phyloP scores from a whole-genome alignment of 1,284 basidiomycete genomes.

The Neonothopanus nambi region DNA sequence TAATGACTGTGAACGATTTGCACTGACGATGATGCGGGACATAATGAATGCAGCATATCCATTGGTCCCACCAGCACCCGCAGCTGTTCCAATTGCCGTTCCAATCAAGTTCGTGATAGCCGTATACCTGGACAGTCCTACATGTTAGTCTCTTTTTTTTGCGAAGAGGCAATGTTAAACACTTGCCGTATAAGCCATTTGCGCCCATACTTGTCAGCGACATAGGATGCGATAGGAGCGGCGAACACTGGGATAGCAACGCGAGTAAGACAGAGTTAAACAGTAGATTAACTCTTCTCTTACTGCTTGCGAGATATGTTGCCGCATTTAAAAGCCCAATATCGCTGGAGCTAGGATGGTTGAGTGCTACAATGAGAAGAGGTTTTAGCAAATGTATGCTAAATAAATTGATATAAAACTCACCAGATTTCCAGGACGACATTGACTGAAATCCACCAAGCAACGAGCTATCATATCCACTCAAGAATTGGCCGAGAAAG shows the following conservation, averaged over 20 bases:
- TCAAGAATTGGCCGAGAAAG: conserved; percentile 13
- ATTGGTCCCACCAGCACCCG: conserved; percentile 7
- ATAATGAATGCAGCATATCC: conserved; percentile 15
- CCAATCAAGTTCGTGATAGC: conserved; percentile 11
- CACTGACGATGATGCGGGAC: conserved; percentile 12
- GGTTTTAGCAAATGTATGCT: not conserved
- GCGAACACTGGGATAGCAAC: no score
- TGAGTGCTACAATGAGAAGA: not conserved
- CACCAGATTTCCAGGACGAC: conserved; percentile 10
- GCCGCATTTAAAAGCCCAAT: conserved; percentile 15
- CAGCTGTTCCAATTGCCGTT: conserved; percentile 12
- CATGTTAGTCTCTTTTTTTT: no score
- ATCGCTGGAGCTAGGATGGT: conserved; percentile 2
- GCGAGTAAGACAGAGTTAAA: not conserved
- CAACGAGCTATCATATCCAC: conserved; percentile 11
- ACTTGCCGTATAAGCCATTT: conserved; percentile 15
- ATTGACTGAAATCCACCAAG: conserved; percentile 12
- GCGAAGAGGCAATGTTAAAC: no score
- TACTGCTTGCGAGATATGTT: conserved; percentile 10
- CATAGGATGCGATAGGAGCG: conserved; percentile 9
- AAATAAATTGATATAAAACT: not conserved
- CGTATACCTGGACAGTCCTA: conserved; percentile 6
- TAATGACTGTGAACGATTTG: not conserved
- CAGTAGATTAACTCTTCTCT: not conserved
- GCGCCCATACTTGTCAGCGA: conserved; percentile 13